Evolutionary conservation across 805 yeast genomes (phyloP).

Genomic region (Wickerhamomyces alni): DNA sequence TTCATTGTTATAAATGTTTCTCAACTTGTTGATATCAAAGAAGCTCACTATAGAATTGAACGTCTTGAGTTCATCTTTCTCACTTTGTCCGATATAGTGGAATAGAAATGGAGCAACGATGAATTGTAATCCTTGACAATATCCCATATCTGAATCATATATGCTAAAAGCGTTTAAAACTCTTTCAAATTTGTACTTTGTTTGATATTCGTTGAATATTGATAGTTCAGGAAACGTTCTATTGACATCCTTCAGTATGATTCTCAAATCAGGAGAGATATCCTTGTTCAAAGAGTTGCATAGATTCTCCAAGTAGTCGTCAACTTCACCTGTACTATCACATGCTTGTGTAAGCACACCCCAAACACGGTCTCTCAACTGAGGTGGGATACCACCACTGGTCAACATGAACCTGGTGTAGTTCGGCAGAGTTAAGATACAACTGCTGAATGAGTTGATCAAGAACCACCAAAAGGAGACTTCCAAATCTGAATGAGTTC

Average conservation of each 20-base stretch:
- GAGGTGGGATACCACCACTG: slow-evolving; percentile 39
- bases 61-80: slow-evolving; percentile 28
- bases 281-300: slow-evolving; percentile 34
- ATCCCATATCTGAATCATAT: slow-evolving; percentile 60
- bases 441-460: slow-evolving; percentile 36
- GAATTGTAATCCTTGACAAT: slow-evolving; percentile 63
- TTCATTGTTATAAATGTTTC: slow-evolving; percentile 47
- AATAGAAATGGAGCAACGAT: slow-evolving; percentile 52
- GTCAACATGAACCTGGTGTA: slow-evolving; percentile 37
- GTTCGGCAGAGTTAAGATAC: slow-evolving; percentile 40
- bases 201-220: slow-evolving; percentile 38
- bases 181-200: slow-evolving; percentile 39
- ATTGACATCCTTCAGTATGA: slow-evolving; percentile 50
- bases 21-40: slow-evolving; percentile 54
- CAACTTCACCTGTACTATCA: slow-evolving; percentile 16
- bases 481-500: slow-evolving; percentile 24
- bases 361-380: slow-evolving; percentile 41
- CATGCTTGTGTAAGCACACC: slow-evolving; percentile 22
- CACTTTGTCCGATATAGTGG: slow-evolving; percentile 23
- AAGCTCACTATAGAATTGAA: slow-evolving; percentile 49
- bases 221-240: slow-evolving; percentile 53
- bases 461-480: slow-evolving; percentile 39
- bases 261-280: slow-evolving; percentile 35
- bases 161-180: slow-evolving; percentile 57
- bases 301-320: slow-evolving; percentile 24